Percentiles rank a stretch among this genome's conserved stretches.
Evolutionary conservation across 1,284 basidiomycete genomes (phyloP).

Genomic region (Pterulicium gracile): DNA sequence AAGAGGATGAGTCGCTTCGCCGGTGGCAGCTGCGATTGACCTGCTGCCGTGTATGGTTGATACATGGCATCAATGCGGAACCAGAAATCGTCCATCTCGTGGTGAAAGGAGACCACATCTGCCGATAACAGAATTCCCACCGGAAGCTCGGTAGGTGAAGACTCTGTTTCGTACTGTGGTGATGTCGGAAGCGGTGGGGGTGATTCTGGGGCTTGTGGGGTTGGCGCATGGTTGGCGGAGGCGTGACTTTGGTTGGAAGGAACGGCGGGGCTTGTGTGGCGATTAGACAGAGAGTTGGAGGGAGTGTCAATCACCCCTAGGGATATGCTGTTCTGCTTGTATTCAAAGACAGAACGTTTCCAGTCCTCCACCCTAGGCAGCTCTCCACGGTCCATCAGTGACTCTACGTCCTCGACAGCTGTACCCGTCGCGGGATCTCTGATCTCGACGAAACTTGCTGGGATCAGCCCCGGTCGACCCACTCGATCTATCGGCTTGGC

Average conservation of each 20-base stretch:
- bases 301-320: constrained; percentile 81
- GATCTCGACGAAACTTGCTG: constrained; percentile 93
- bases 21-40: constrained; percentile 41
- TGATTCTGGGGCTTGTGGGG: constrained; percentile 13
- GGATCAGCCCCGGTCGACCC: constrained; percentile 93
- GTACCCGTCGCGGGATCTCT: constrained; percentile 83
- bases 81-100: constrained; percentile 95
- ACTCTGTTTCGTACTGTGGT: constrained; percentile 16
- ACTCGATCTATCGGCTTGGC: constrained; percentile 92
- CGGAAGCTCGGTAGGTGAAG: constrained; percentile 32
- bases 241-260: constrained; percentile 16
- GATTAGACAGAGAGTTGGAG: constrained; percentile 27
- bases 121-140: constrained; percentile 81
- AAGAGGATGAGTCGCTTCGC: constrained; percentile 85
- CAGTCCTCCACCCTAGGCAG: constrained; percentile 96
- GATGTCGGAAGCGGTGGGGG: constrained; percentile 17
- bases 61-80: constrained; percentile 89
- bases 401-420: constrained; percentile 62
- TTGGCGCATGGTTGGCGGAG: constrained; percentile 9
- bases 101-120: constrained; percentile 94
- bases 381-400: constrained; percentile 75
- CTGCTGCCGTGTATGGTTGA: constrained; percentile 62
- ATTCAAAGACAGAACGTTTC: constrained; percentile 91
- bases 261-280: constrained; percentile 24
- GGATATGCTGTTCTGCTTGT: constrained; percentile 94